phyloP scores from a whole-genome alignment of 352 stramenopile species.

The Pythium dissotocum region DNA sequence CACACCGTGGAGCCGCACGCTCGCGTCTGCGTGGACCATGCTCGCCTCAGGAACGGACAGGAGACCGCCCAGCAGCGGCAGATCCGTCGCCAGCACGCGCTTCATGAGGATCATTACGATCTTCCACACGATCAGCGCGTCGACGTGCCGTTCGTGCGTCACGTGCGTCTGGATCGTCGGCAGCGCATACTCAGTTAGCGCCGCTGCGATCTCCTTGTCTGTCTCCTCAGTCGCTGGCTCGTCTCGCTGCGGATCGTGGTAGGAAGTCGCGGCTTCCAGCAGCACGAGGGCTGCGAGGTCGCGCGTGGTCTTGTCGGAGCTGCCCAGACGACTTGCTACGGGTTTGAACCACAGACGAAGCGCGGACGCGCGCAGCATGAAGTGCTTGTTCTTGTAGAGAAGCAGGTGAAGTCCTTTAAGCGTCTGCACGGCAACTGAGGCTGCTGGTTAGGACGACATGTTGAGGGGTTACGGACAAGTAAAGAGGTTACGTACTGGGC shows the following conservation, averaged over 20 bases:
- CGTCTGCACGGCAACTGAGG: slow-evolving; percentile 57
- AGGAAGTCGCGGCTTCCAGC: slow-evolving; percentile 36
- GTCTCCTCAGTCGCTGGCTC: slow-evolving; percentile 21
- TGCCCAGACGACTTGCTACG: slow-evolving; percentile 54
- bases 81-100: slow-evolving; percentile 37
- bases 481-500: slow-evolving; percentile 40
- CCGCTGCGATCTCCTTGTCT: slow-evolving; percentile 36
- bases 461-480: neutral
- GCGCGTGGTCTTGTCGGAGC: slow-evolving; percentile 47
- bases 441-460: neutral
- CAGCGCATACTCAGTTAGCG: slow-evolving; percentile 46
- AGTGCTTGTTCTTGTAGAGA: slow-evolving; percentile 49
- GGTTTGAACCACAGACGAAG: slow-evolving; percentile 53
- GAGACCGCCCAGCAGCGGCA: slow-evolving; percentile 49
- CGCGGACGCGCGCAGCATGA: slow-evolving; percentile 32
- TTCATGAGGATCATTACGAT: slow-evolving; percentile 52
- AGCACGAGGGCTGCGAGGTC: slow-evolving; percentile 49
- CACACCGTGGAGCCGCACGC: slow-evolving; percentile 49
- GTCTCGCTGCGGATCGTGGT: neutral
- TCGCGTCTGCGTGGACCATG: slow-evolving; percentile 48
- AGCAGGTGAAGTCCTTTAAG: slow-evolving; percentile 60
- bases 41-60: slow-evolving; percentile 58
- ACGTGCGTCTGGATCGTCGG: slow-evolving; percentile 59
- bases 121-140: slow-evolving; percentile 59
- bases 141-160: slow-evolving; percentile 38